Percentiles rank a stretch among this genome's conserved stretches.
Conservation (phyloP, 345 rosid species). For the Heritiera fomes region DNA sequence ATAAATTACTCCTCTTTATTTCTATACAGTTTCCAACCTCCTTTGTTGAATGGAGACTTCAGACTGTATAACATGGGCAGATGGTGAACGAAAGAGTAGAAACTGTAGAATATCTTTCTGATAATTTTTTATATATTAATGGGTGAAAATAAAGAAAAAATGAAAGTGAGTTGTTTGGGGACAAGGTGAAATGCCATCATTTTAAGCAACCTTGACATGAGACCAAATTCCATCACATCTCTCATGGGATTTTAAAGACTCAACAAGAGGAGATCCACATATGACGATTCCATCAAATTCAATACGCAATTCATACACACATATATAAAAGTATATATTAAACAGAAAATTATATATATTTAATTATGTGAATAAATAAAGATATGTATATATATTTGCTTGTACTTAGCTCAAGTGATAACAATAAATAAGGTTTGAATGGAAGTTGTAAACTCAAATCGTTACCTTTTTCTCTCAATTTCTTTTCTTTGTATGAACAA, state of each 20-base stretch:
- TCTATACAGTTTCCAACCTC: too few species aligned
- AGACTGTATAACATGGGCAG: too few species aligned
- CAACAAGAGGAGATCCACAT: neutral
- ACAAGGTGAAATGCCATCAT: constrained; percentile 35
- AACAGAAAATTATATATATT: too few species aligned
- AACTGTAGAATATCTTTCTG: neutral
- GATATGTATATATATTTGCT: neutral
- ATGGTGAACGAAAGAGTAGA: neutral
- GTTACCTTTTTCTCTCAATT: too few species aligned
- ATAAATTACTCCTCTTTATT: too few species aligned
- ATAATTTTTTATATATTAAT: neutral
- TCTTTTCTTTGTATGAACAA: neutral
- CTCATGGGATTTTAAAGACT: constrained; percentile 19
- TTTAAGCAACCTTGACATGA: constrained; percentile 52
- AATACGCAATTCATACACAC: neutral
- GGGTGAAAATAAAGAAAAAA: neutral
- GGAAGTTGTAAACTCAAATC: too few species aligned
- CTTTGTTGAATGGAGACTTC: too few species aligned
- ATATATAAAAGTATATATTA: too few species aligned
- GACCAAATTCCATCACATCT: constrained; percentile 51
- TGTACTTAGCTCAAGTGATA: neutral
- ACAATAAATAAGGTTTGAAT: neutral
- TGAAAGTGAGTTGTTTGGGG: neutral
- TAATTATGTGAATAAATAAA: neutral
- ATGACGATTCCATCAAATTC: neutral